phyloP scores from a whole-genome alignment of 2,329 filamentous ascomycete species.

The Xylaria sp. region DNA sequence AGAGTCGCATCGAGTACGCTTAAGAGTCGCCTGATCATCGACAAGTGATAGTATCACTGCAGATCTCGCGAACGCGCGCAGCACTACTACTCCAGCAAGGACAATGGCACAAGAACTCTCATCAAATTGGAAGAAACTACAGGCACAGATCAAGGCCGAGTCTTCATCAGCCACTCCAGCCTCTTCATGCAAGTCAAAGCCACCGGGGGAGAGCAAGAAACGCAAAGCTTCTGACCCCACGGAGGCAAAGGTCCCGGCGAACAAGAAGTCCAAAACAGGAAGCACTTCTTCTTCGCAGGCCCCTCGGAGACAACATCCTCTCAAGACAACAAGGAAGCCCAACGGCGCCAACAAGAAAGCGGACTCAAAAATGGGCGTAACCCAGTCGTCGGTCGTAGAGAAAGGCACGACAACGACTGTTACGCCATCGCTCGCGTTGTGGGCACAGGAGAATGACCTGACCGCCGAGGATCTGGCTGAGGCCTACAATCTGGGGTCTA shows the following conservation, averaged over 20 bases:
- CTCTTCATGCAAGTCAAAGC: slow-evolving; percentile 6
- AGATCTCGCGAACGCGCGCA: not conserved
- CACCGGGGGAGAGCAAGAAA: slow-evolving; percentile 15
- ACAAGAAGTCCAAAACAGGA: slow-evolving; percentile 9
- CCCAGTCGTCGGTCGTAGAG: slow-evolving; percentile 45
- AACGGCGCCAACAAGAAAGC: slow-evolving; percentile 20
- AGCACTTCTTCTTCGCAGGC: not conserved
- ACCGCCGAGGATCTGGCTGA: slow-evolving; percentile 55
- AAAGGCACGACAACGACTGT: slow-evolving; percentile 37
- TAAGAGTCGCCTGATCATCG: not conserved
- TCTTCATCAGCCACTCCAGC: slow-evolving; percentile 29
- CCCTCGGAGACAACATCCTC: slow-evolving; percentile 2
- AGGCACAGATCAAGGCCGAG: slow-evolving; percentile 53
- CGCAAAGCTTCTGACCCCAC: slow-evolving; percentile 12
- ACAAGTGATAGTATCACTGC: not conserved
- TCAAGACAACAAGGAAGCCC: slow-evolving; percentile 10
- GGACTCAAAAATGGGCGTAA: slow-evolving; percentile 49
- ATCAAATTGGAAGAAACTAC: slow-evolving; percentile 75
- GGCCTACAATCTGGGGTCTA: slow-evolving; percentile 53
- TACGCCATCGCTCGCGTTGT: slow-evolving; percentile 53
- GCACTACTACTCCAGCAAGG: not conserved
- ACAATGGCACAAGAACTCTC: slow-evolving; percentile 48
- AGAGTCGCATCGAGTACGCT: not conserved
- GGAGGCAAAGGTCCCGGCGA: slow-evolving; percentile 1
- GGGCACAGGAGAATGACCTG: slow-evolving; percentile 57